A percentile compares a stretch with the other conserved stretches of the same genome.
Conservation (phyloP, 2,329 filamentous ascomycete species). For the Hymenoscyphus fraxineus region DNA sequence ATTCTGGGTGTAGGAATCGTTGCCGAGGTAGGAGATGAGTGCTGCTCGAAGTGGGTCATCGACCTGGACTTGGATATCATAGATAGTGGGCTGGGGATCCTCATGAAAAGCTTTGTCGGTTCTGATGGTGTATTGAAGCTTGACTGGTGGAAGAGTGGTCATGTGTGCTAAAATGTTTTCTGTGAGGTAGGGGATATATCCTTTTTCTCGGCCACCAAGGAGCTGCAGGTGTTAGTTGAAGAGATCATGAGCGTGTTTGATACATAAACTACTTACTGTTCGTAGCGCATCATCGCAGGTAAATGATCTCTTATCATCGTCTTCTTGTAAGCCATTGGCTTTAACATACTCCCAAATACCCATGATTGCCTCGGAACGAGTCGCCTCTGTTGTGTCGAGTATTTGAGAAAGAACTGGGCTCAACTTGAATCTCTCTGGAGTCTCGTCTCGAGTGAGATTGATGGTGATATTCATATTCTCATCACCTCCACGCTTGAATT, state of each 20-base stretch:
- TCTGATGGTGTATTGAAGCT: conserved; percentile 87
- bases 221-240: conserved; percentile 47
- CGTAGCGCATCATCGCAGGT: conserved; percentile 81
- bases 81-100: conserved; percentile 73
- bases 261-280: conserved; percentile 53
- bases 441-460: conserved; percentile 79
- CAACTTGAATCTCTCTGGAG: conserved; percentile 77
- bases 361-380: conserved; percentile 82
- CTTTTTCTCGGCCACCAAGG: conserved; percentile 63
- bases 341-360: conserved; percentile 95
- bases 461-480: conserved; percentile 90
- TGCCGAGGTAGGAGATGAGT: conserved; percentile 62
- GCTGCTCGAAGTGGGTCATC: conserved; percentile 75
- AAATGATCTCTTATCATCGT: conserved; percentile 90
- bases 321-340: conserved; percentile 80
- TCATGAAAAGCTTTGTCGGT: conserved; percentile 81
- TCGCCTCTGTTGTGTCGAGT: conserved; percentile 81
- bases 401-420: conserved; percentile 77
- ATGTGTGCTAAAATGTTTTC: conserved; percentile 78
- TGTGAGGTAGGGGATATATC: conserved; percentile 81
- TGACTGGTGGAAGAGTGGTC: conserved; percentile 72
- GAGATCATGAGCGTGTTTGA: not conserved
- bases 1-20: conserved; percentile 65
- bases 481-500: conserved; percentile 87
- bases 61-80: conserved; percentile 81